Evolutionary conservation across 208 protist species (phyloP).

Genomic region (Herpetomonas samuelpessoai): DNA sequence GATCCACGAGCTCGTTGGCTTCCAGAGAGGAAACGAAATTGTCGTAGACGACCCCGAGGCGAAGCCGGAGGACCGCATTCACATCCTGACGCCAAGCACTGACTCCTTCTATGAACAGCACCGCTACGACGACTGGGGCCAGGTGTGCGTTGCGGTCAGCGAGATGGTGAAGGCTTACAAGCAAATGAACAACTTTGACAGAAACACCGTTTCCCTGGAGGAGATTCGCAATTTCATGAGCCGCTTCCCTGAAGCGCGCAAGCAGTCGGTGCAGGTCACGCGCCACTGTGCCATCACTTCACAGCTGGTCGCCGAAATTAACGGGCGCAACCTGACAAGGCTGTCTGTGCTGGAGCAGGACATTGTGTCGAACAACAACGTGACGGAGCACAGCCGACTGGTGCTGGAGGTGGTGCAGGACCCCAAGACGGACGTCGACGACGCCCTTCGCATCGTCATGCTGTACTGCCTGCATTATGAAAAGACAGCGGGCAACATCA

Average conservation of each 20-base stretch:
- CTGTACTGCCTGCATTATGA: slow-evolving; percentile 81
- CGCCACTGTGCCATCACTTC: slow-evolving; percentile 79
- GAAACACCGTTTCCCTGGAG: slow-evolving; percentile 74
- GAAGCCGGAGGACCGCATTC: slow-evolving; percentile 70
- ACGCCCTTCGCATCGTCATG: slow-evolving; percentile 76
- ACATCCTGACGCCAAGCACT: slow-evolving; percentile 75
- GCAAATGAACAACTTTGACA: slow-evolving; percentile 82
- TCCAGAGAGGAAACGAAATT: slow-evolving; percentile 93
- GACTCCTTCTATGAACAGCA: slow-evolving; percentile 96
- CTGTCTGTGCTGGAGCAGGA: slow-evolving; percentile 88
- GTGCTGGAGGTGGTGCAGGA: slow-evolving; percentile 81
- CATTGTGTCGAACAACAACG: slow-evolving; percentile 67
- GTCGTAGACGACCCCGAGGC: slow-evolving; percentile 68
- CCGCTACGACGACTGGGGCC: slow-evolving; percentile 97
- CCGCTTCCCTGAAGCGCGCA: slow-evolving; percentile 79
- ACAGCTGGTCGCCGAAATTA: slow-evolving; percentile 75
- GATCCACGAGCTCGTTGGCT: slow-evolving; percentile 97
- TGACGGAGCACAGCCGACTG: slow-evolving; percentile 72
- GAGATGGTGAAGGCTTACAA: slow-evolving; percentile 95
- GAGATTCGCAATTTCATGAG: slow-evolving; percentile 88
- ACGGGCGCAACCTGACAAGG: slow-evolving; percentile 74
- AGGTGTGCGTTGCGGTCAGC: slow-evolving; percentile 95
- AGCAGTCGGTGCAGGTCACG: slow-evolving; percentile 78
- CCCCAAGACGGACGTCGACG: slow-evolving; percentile 79
- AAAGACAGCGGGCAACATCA: slow-evolving; percentile 62